Conservation (phyloP, 1,284 basidiomycete genomes). For the Malassezia arunalokei region DNA sequence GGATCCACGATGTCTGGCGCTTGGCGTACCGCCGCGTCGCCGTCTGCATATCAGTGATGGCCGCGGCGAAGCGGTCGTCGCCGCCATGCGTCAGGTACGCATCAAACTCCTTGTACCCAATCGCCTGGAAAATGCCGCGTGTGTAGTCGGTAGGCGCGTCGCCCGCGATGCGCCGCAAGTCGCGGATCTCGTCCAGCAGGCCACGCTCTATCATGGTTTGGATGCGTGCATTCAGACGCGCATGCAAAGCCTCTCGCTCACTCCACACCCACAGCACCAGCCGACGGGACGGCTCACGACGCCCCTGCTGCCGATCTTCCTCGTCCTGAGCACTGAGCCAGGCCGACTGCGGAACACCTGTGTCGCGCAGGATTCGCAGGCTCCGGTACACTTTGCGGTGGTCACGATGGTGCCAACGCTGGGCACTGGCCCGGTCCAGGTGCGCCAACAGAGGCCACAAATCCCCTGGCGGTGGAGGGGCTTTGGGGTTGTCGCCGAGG, state of each 20-base stretch:
- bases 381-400: constrained; percentile 75
- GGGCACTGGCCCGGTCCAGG: constrained; percentile 65
- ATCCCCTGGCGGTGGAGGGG: constrained; percentile 48
- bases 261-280: constrained; percentile 88
- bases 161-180: constrained; percentile 48
- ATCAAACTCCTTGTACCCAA: constrained; percentile 84
- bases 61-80: constrained; percentile 50
- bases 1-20: constrained; percentile 81
- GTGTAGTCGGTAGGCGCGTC: constrained; percentile 50
- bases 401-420: constrained; percentile 89
- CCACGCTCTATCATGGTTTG: constrained; percentile 84
- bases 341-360: constrained; percentile 58
- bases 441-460: constrained; percentile 59
- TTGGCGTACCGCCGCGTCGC: constrained; percentile 85
- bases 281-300: constrained; percentile 48
- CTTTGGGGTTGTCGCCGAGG: background rate
- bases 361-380: constrained; percentile 66
- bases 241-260: constrained; percentile 56
- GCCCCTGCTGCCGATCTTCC: background rate
- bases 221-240: constrained; percentile 65
- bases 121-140: constrained; percentile 82
- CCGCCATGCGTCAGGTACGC: constrained; percentile 51
- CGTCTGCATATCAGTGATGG: constrained; percentile 67
- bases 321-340: constrained; percentile 54
- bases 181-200: constrained; percentile 66